These are phyloP conservation scores for Yamadazyma insecticola DNA, from an alignment of 805 yeast species.

Conservation along the genomic window DNA sequence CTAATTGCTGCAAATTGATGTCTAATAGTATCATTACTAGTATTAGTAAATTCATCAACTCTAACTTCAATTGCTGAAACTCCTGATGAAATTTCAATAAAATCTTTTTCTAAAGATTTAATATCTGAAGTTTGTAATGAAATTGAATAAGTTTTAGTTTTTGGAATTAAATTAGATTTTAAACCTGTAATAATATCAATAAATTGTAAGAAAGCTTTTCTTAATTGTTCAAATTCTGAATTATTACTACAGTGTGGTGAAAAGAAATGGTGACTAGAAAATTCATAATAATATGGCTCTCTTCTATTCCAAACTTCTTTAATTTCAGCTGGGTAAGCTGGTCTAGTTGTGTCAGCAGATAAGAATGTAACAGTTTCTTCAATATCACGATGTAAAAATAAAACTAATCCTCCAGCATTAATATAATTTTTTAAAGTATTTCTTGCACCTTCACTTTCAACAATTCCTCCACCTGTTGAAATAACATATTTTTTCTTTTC, in stretches of 20 bases:
- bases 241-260: slow-evolving; percentile 64
- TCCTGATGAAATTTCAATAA: slow-evolving; percentile 60
- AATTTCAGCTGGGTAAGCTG: slow-evolving; percentile 80
- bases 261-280: slow-evolving; percentile 73
- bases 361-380: slow-evolving; percentile 74
- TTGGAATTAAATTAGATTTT: slow-evolving; percentile 33
- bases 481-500: slow-evolving; percentile 54
- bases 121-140: slow-evolving; percentile 69
- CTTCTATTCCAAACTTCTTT: slow-evolving; percentile 81
- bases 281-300: slow-evolving; percentile 70
- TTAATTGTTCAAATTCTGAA: slow-evolving; percentile 51
- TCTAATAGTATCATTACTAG: slow-evolving; percentile 54
- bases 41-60: slow-evolving; percentile 61
- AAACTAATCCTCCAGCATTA: slow-evolving; percentile 66
- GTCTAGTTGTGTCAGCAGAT: slow-evolving; percentile 76
- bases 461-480: slow-evolving; percentile 96
- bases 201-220: slow-evolving; percentile 54
- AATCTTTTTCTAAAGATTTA: slow-evolving; percentile 34
- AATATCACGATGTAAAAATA: slow-evolving; percentile 87
- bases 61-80: slow-evolving; percentile 80
- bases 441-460: slow-evolving; percentile 71
- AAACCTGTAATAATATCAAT: slow-evolving; percentile 61
- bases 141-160: slow-evolving; percentile 59
- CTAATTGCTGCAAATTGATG: slow-evolving; percentile 71
- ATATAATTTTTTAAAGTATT: slow-evolving; percentile 51